A percentile compares a stretch with the other conserved stretches of the same genome.
phyloP scores from a whole-genome alignment of 768 basidiomycete genomes.

The Suillus cothurnatus region DNA sequence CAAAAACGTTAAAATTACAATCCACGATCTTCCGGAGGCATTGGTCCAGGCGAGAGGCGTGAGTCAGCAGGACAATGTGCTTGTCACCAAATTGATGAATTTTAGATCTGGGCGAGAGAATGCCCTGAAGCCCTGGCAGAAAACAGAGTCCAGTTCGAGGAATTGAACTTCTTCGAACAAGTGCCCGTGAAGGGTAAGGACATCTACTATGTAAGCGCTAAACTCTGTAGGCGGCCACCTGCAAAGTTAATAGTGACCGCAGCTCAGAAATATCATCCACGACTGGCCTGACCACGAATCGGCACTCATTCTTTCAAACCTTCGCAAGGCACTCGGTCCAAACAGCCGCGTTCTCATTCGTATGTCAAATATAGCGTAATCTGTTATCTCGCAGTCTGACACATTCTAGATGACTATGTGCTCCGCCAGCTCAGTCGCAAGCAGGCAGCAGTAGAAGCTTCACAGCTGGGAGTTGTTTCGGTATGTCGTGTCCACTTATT shows the following conservation, averaged over 20 bases:
- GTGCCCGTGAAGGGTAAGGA: conserved; percentile 28
- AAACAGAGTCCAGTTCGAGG: conserved; percentile 29
- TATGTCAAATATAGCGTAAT: conserved; percentile 14
- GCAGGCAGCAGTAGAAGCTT: conserved; percentile 16
- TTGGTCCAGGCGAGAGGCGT: conserved; percentile 25
- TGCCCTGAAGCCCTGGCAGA: conserved; percentile 27
- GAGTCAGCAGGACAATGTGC: not conserved
- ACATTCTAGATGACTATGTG: conserved; percentile 25
- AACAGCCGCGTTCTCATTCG: conserved; percentile 35
- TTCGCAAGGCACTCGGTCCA: conserved; percentile 32
- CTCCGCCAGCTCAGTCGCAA: conserved; percentile 19
- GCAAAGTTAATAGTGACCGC: not conserved
- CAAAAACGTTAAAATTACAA: conserved; percentile 32
- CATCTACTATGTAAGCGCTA: conserved; percentile 34
- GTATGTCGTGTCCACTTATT: conserved; percentile 8
- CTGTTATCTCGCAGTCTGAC: not conserved
- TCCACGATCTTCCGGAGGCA: conserved; percentile 34
- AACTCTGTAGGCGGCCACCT: not conserved
- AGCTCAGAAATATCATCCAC: conserved; percentile 30
- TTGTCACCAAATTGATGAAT: conserved; percentile 7
- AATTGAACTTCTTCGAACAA: conserved; percentile 34
- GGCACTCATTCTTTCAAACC: conserved; percentile 28
- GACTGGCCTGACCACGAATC: conserved; percentile 37
- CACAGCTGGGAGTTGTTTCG: conserved; percentile 14
- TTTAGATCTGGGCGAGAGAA: conserved; percentile 26